A percentile compares a stretch with the other conserved stretches of the same genome.
These are phyloP conservation scores for Sarocladium oryzae DNA, from an alignment of 2,329 filamentous ascomycete species.

Conservation along the genomic window DNA sequence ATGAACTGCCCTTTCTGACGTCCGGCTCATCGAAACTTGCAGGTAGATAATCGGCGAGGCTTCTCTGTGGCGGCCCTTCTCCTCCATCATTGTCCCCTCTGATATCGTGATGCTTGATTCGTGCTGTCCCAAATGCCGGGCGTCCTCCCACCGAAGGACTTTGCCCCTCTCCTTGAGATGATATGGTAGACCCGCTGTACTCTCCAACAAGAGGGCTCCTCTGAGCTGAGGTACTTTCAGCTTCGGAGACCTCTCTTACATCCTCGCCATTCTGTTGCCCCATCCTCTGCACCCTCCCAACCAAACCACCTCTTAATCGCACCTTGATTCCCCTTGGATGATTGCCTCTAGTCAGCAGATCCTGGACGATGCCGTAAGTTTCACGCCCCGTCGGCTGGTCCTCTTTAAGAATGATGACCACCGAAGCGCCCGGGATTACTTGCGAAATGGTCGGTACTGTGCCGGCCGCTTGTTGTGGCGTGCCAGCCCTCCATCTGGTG, in stretches of 20 bases:
- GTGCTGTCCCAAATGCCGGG: neutral
- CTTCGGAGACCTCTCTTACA: too few relatives aligned
- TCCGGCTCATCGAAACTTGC: constrained; percentile 25
- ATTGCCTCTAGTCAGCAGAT: constrained; percentile 65
- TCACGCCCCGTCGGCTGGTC: constrained; percentile 70
- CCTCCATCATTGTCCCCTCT: constrained; percentile 27
- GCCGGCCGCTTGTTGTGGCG: constrained; percentile 26
- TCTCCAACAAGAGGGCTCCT: too few relatives aligned
- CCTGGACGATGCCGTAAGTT: constrained; percentile 58
- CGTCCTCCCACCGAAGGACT: constrained; percentile 18
- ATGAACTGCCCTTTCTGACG: neutral
- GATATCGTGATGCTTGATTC: constrained; percentile 24
- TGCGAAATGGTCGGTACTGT: constrained; percentile 41
- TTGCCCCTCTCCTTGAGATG: constrained; percentile 11
- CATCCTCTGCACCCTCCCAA: constrained; percentile 67
- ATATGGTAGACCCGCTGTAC: too few relatives aligned
- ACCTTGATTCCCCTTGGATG: constrained; percentile 78
- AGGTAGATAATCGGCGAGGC: constrained; percentile 42
- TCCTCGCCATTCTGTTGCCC: constrained; percentile 20
- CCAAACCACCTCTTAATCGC: constrained; percentile 60
- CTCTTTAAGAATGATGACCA: constrained; percentile 69
- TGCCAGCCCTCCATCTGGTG: constrained; percentile 18
- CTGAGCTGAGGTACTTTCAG: too few relatives aligned
- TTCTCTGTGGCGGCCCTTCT: constrained; percentile 32
- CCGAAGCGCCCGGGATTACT: constrained; percentile 54